phyloP scores from a whole-genome alignment of 805 yeast genomes.

The Cyberlindnera americana region DNA sequence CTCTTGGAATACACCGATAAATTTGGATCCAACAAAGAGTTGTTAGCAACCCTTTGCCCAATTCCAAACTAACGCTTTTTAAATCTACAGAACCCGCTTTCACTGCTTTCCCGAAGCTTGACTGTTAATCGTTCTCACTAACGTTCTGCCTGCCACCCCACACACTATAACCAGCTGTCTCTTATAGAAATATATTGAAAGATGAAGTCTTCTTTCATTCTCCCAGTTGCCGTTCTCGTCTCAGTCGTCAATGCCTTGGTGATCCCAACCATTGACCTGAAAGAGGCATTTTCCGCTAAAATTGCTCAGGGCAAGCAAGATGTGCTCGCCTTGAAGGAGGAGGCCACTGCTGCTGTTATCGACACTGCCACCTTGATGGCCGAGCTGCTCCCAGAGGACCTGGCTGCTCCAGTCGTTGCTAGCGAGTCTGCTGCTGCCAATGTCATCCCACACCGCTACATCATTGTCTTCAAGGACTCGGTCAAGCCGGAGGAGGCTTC shows the following conservation, averaged over 20 bases:
- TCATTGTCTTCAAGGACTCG: slow-evolving; percentile 75
- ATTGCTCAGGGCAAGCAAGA: slow-evolving; percentile 11
- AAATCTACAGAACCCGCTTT: too few species aligned
- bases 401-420: slow-evolving; percentile 43
- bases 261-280: slow-evolving; percentile 51
- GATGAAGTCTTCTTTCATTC: slow-evolving; percentile 22
- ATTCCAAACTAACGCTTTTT: too few species aligned
- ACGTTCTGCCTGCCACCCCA: too few species aligned
- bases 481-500: slow-evolving; percentile 48
- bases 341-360: slow-evolving; percentile 18
- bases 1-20: background rate
- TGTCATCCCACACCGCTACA: slow-evolving; percentile 71
- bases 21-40: background rate
- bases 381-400: slow-evolving; percentile 16
- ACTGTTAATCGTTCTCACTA: too few species aligned
- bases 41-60: background rate
- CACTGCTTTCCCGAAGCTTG: too few species aligned
- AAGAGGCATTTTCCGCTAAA: slow-evolving; percentile 33
- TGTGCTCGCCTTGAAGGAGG: slow-evolving; percentile 1
- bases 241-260: slow-evolving; percentile 51
- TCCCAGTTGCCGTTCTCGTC: slow-evolving; percentile 35
- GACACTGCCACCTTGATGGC: slow-evolving; percentile 16
- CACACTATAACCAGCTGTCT: too few species aligned
- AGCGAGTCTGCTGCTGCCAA: slow-evolving; percentile 41
- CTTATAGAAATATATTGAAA: too few species aligned